phyloP scores from a whole-genome alignment of 768 basidiomycete genomes.

The Podaxis sp. region DNA sequence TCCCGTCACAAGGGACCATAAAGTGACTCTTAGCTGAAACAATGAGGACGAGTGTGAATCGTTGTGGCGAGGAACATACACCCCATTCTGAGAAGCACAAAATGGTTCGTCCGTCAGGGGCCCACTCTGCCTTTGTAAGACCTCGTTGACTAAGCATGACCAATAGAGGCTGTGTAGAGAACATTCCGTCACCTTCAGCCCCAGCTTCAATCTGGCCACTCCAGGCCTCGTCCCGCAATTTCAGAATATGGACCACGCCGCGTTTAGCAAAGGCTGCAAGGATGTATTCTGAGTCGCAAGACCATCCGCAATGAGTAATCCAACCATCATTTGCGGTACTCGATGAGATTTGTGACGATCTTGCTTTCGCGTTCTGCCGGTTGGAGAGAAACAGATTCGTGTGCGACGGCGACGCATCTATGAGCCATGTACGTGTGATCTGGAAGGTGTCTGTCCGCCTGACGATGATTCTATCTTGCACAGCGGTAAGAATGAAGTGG shows the following conservation, averaged over 20 bases:
- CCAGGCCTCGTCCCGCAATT: conserved; percentile 78
- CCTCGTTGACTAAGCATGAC: conserved; percentile 32
- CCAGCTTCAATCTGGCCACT: conserved; percentile 74
- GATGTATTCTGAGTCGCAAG: conserved; percentile 83
- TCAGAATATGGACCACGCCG: conserved; percentile 72
- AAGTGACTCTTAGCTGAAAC: conserved; percentile 72
- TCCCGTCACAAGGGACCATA: conserved; percentile 80
- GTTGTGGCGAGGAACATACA: conserved; percentile 46
- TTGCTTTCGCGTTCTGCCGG: conserved; percentile 29
- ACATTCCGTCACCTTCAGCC: conserved; percentile 49
- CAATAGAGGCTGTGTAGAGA: neutral
- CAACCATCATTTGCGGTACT: conserved; percentile 26
- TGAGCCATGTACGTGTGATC: conserved; percentile 75
- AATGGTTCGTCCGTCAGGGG: conserved; percentile 75
- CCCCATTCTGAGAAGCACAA: conserved; percentile 93
- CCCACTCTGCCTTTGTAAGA: conserved; percentile 86
- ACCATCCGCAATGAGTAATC: conserved; percentile 82
- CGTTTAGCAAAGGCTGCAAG: conserved; percentile 73
- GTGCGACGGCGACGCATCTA: conserved; percentile 51
- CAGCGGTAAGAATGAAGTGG: conserved; percentile 79
- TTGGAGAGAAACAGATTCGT: conserved; percentile 38
- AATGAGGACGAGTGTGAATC: neutral
- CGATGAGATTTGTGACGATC: conserved; percentile 19
- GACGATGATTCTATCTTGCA: conserved; percentile 76
- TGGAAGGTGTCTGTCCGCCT: conserved; percentile 82